phyloP scores from a whole-genome alignment of 805 yeast genomes.

The Danielia reshetovae region DNA sequence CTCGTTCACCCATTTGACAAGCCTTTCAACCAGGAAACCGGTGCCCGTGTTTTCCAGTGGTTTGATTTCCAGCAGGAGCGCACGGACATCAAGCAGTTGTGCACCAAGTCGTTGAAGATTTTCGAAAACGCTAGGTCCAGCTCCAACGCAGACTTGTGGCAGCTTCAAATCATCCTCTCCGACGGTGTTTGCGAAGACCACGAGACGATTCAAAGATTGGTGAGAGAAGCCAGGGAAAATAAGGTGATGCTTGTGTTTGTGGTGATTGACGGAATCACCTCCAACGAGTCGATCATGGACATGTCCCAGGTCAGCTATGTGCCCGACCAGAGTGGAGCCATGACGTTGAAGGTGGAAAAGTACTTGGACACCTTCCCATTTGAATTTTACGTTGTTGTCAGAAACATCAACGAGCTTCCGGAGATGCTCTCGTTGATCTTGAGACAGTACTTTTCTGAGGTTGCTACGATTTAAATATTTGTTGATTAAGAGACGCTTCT shows the following conservation, averaged over 20 bases:
- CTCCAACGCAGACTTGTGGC: slow-evolving; percentile 72
- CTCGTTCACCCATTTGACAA: slow-evolving; percentile 87
- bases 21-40: slow-evolving; percentile 80
- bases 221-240: slow-evolving; percentile 87
- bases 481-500: no score
- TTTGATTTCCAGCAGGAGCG: slow-evolving; percentile 86
- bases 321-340: slow-evolving; percentile 64
- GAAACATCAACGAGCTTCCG: slow-evolving; percentile 84
- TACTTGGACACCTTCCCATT: slow-evolving; percentile 95
- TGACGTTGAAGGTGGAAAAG: slow-evolving; percentile 71
- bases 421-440: slow-evolving; percentile 84
- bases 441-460: slow-evolving; percentile 85
- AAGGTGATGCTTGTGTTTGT: slow-evolving; percentile 94
- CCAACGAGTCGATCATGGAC: slow-evolving; percentile 83
- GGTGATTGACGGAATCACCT: slow-evolving; percentile 82
- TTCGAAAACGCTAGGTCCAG: slow-evolving; percentile 57
- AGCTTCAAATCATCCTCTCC: slow-evolving; percentile 83
- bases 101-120: slow-evolving; percentile 65
- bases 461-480: slow-evolving; percentile 20
- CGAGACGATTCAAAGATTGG: slow-evolving; percentile 72
- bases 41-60: slow-evolving; percentile 79
- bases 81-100: slow-evolving; percentile 77
- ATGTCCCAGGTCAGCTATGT: slow-evolving; percentile 89
- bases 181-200: slow-evolving; percentile 99
- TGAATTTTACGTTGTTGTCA: slow-evolving; percentile 92